Conservation (phyloP, 345 rosid species). For the Litchi chinensis region DNA sequence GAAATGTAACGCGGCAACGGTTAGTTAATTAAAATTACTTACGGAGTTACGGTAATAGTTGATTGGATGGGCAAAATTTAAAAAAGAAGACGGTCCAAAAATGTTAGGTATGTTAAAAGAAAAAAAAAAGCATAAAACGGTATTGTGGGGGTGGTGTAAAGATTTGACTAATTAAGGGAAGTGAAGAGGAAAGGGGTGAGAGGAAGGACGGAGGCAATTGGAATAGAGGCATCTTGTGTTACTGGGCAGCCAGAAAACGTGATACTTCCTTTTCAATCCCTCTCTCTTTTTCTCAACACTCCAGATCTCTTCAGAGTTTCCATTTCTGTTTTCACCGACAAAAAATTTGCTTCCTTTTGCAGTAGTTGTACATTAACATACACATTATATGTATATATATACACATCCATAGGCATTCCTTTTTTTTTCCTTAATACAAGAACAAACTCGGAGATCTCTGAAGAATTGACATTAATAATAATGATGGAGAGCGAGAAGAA, state of each 20-base stretch:
- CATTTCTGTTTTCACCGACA: background rate
- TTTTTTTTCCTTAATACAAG: too few relatives aligned
- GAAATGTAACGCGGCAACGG: too few relatives aligned
- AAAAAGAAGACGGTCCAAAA: background rate
- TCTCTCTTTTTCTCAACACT: background rate
- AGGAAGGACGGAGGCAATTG: constrained; percentile 17
- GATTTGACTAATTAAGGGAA: constrained; percentile 13
- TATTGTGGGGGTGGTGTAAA: background rate
- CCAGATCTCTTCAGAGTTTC: constrained; percentile 1
- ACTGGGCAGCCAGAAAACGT: constrained; percentile 3
- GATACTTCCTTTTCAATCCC: background rate
- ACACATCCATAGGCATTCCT: background rate
- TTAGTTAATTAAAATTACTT: too few relatives aligned
- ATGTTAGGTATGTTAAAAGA: background rate
- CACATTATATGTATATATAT: background rate
- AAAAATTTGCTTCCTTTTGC: too few relatives aligned
- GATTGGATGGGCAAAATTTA: background rate
- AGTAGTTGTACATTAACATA: background rate
- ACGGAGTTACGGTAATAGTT: background rate
- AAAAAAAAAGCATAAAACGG: constrained; percentile 1
- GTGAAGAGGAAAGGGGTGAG: constrained; percentile 5
- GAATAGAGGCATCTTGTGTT: background rate
- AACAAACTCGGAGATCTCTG: constrained; percentile 10
- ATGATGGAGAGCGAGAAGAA: constrained; percentile 63
- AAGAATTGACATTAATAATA: too few relatives aligned